Percentiles rank a stretch among this genome's conserved stretches.
Evolutionary conservation across 768 basidiomycete species (phyloP).

Genomic region (Naganishia vishniacii): DNA sequence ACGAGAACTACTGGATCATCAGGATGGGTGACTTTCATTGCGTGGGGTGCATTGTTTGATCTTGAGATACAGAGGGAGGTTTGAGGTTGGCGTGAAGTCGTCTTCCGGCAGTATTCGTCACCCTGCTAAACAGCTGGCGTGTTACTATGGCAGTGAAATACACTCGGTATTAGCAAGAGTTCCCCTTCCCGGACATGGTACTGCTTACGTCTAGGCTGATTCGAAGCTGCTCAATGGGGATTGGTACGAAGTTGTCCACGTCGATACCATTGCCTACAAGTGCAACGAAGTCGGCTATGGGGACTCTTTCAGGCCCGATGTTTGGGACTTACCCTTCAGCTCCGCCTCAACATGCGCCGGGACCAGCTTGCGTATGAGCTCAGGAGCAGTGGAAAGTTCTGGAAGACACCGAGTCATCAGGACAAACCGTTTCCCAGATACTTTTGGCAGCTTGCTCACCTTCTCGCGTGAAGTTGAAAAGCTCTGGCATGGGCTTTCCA

Average conservation of each 20-base stretch:
- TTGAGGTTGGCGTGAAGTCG: neutral
- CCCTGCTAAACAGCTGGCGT: no score
- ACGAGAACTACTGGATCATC: neutral
- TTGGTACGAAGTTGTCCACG: constrained; percentile 87
- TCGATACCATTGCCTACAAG: constrained; percentile 63
- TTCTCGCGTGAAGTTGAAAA: constrained; percentile 95
- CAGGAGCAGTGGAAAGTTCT: constrained; percentile 96
- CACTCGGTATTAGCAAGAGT: no score
- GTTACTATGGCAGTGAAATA: no score
- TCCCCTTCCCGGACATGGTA: neutral
- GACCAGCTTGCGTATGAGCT: constrained; percentile 84
- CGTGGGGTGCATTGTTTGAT: no score
- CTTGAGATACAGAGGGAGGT: neutral
- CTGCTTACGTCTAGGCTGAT: constrained; percentile 67
- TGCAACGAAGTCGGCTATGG: neutral
- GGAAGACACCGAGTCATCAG: constrained; percentile 29
- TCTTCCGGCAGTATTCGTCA: no score
- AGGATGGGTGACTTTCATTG: neutral
- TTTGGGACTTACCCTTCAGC: constrained; percentile 51
- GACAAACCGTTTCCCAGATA: neutral
- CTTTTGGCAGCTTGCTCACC: constrained; percentile 56
- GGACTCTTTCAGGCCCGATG: neutral
- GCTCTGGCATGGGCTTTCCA: constrained; percentile 85
- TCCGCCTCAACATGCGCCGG: constrained; percentile 84
- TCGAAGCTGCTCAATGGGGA: constrained; percentile 91